phyloP scores from a whole-genome alignment of 2,329 filamentous ascomycete genomes.

The Neonectria ditissima region DNA sequence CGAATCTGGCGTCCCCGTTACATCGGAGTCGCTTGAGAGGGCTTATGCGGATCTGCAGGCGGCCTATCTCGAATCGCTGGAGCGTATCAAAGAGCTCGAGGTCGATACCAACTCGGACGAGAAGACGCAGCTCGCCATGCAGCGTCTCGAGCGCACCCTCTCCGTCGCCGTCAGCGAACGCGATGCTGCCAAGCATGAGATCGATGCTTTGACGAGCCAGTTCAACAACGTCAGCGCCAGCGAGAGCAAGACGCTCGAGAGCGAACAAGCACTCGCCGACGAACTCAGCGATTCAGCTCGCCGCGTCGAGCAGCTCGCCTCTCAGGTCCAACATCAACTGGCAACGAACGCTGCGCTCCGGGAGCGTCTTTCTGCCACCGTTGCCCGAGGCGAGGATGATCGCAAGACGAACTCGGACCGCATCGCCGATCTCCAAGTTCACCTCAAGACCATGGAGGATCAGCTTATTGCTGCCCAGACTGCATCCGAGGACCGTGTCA shows the following conservation, averaged over 20 bases:
- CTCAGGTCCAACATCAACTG: constrained; percentile 83
- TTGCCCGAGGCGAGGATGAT: constrained; percentile 85
- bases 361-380: constrained; percentile 80
- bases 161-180: constrained; percentile 77
- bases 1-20: constrained; percentile 59
- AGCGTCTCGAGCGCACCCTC: constrained; percentile 75
- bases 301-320: constrained; percentile 82
- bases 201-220: constrained; percentile 70
- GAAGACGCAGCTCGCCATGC: constrained; percentile 71
- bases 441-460: constrained; percentile 85
- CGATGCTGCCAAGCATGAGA: constrained; percentile 76
- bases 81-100: constrained; percentile 75
- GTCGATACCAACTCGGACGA: constrained; percentile 61
- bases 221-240: constrained; percentile 68
- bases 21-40: constrained; percentile 77
- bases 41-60: constrained; percentile 81
- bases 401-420: constrained; percentile 83
- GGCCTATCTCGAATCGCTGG: constrained; percentile 75
- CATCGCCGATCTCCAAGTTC: constrained; percentile 85
- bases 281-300: constrained; percentile 80
- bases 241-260: constrained; percentile 67
- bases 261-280: constrained; percentile 73
- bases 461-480: constrained; percentile 85
- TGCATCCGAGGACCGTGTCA: constrained; percentile 85
- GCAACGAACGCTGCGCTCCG: constrained; percentile 81